Conservation (phyloP, 1,284 basidiomycete genomes). For the Xerocomus minutiporus region DNA sequence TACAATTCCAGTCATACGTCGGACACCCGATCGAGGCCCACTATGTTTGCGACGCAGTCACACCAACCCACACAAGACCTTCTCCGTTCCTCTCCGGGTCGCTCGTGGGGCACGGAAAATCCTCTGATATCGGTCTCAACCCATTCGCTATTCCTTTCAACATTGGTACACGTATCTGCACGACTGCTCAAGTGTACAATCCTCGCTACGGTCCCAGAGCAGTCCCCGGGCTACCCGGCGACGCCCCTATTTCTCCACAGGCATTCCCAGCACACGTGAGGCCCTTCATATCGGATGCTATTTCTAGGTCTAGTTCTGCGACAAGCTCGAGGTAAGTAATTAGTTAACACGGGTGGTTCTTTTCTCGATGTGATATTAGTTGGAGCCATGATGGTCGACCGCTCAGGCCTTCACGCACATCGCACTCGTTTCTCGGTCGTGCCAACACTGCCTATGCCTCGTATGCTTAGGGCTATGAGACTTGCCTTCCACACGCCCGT, state of each 20-base stretch:
- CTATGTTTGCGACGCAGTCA: constrained; percentile 35
- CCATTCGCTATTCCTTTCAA: constrained; percentile 33
- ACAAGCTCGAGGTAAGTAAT: constrained; percentile 35
- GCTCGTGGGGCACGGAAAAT: constrained; percentile 13
- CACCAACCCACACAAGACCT: constrained; percentile 13
- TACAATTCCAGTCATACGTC: constrained; percentile 59
- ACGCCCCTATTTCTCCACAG: constrained; percentile 30
- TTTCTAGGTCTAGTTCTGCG: constrained; percentile 33
- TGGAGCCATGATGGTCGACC: constrained; percentile 31
- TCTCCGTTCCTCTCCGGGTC: constrained; percentile 14
- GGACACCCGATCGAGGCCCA: constrained; percentile 45
- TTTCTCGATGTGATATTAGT: constrained; percentile 17
- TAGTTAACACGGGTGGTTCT: background rate
- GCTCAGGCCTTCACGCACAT: constrained; percentile 14
- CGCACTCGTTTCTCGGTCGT: constrained; percentile 12
- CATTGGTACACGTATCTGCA: constrained; percentile 16
- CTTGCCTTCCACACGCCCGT: constrained; percentile 2
- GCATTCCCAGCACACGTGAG: constrained; percentile 22
- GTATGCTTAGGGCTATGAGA: constrained; percentile 17
- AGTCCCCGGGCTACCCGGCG: constrained; percentile 19
- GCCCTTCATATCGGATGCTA: constrained; percentile 22
- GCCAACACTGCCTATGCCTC: constrained; percentile 17
- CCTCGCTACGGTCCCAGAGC: constrained; percentile 1
- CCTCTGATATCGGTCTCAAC: constrained; percentile 28
- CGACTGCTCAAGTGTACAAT: constrained; percentile 7